Evolutionary conservation across 2,329 filamentous ascomycete species (phyloP), one percentile per base, ranked within the genome.

Genomic region (Cladophialophora yegresii): DNA sequence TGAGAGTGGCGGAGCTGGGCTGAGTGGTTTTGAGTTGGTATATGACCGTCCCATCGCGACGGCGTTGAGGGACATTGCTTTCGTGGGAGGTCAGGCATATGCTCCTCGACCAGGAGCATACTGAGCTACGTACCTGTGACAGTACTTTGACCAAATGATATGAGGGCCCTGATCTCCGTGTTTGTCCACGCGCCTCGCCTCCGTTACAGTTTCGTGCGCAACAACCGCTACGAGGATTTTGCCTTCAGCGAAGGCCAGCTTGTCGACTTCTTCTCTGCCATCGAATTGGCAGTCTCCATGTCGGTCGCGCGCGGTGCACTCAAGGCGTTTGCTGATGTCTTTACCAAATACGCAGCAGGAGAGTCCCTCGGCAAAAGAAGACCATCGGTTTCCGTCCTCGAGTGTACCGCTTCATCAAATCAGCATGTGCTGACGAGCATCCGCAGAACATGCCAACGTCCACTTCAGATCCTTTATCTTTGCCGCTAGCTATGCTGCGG

Each of bases 1-100:
- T 36, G 36, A 84, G 86, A 0, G 78, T 88, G 60, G 84, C 87
- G 47, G 75, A 76, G 87, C 84, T 0, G 85, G 82, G 71, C 70
- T 91, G 9, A 81, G 82, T 0, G 81, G 80, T 0, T 75, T 89
- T 40, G 77, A 80, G 47, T 26, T 72, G 88, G 68, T 78, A 32
- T 30, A 45, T 32, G 58, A 58, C 30, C 22, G 55, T 12, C 26
- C 55, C 16, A 45, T 58, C 13, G 22, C 26, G 36, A 47, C 40
- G 0, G 33, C 36, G 3, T 28, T 58, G 40, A 22, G 12, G 8
- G 22, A 45, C 7, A 13, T 58, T 32, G 13, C 9, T 26, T 58
- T n/a, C 13, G 55, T 32, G 23, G 55, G 43, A 8, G 55, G 40
- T 7, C 9, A 12, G 16, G 55, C 23, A 30, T 58, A 58, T 20